Evolutionary conservation across 148 eudicot genomes (phyloP).

Genomic region (Tetragonia tetragonoides): DNA sequence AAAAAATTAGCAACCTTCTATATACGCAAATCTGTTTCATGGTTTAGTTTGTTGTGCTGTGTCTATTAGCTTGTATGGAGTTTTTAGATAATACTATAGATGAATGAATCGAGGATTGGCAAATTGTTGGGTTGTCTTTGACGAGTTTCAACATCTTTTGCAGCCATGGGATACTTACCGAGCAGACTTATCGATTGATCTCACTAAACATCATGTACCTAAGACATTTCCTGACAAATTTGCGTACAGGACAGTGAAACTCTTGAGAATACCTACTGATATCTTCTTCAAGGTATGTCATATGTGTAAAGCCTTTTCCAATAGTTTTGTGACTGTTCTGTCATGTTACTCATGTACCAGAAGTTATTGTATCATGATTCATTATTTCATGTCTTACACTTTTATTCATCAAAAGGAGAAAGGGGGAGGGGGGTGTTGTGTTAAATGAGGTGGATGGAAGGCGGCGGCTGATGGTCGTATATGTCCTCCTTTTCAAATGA

Average conservation of each 20-base stretch:
- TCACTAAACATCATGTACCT: conserved; percentile 77
- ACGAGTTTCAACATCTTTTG: conserved; percentile 13
- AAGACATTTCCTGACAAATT: conserved; percentile 73
- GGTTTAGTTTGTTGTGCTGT: not conserved
- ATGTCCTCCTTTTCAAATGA: not conserved
- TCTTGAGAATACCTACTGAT: conserved; percentile 79
- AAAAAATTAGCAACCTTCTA: not conserved
- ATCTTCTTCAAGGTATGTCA: conserved; percentile 64
- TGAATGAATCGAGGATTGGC: not conserved
- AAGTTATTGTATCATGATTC: not conserved
- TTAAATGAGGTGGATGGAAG: too few species aligned
- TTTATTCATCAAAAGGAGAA: too few species aligned
- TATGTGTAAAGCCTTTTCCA: not conserved
- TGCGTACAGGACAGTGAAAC: conserved; percentile 79
- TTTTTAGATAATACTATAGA: too few species aligned
- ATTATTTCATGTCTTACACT: too few species aligned
- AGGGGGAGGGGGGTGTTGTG: too few species aligned
- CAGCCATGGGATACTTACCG: conserved; percentile 86
- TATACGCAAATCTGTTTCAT: not conserved
- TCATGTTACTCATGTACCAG: too few species aligned
- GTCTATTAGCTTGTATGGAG: not conserved
- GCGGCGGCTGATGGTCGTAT: too few species aligned
- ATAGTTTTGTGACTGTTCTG: not conserved
- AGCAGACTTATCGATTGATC: conserved; percentile 69
- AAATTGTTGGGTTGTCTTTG: not conserved